These are phyloP conservation scores for Colletotrichum truncatum DNA, from an alignment of 2,329 filamentous ascomycete species.

Conservation along the genomic window DNA sequence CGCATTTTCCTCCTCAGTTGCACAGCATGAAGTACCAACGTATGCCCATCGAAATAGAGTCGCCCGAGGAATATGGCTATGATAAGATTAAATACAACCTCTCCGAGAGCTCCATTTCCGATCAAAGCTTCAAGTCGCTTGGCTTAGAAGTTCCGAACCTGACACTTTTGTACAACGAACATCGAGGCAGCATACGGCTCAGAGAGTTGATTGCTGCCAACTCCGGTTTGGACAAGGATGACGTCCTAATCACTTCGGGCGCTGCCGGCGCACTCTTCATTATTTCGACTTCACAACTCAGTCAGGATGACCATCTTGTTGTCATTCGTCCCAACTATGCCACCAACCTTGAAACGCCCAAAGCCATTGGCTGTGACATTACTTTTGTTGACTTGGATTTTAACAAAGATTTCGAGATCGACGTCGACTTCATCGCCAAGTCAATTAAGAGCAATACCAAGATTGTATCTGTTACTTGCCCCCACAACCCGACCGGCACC, in stretches of 20 bases:
- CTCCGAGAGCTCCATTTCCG: slow-evolving; percentile 35
- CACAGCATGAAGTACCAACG: slow-evolving; percentile 35
- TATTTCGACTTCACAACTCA: slow-evolving; percentile 31
- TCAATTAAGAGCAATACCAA: slow-evolving; percentile 32
- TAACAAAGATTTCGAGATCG: slow-evolving; percentile 28
- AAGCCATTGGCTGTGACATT: slow-evolving; percentile 35
- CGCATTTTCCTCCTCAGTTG: background rate
- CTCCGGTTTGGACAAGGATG: slow-evolving; percentile 24
- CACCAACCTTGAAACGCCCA: slow-evolving; percentile 35
- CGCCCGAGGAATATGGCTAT: slow-evolving; percentile 32
- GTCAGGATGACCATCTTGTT: slow-evolving; percentile 30
- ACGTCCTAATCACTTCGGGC: slow-evolving; percentile 35
- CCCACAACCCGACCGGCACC: slow-evolving; percentile 35
- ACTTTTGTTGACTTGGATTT: slow-evolving; percentile 34
- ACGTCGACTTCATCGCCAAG: slow-evolving; percentile 22
- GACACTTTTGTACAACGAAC: slow-evolving; percentile 34
- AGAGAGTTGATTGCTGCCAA: slow-evolving; percentile 28
- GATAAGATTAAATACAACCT: slow-evolving; percentile 34
- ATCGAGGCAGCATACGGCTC: slow-evolving; percentile 30
- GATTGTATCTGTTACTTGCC: slow-evolving; percentile 34
- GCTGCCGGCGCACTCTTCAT: slow-evolving; percentile 35
- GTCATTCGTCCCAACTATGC: slow-evolving; percentile 37
- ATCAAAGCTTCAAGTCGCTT: slow-evolving; percentile 33
- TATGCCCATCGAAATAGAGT: slow-evolving; percentile 37
- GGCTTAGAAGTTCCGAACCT: slow-evolving; percentile 30